Conservation (phyloP, 805 yeast genomes). For the Isabelozyma gotoi region DNA sequence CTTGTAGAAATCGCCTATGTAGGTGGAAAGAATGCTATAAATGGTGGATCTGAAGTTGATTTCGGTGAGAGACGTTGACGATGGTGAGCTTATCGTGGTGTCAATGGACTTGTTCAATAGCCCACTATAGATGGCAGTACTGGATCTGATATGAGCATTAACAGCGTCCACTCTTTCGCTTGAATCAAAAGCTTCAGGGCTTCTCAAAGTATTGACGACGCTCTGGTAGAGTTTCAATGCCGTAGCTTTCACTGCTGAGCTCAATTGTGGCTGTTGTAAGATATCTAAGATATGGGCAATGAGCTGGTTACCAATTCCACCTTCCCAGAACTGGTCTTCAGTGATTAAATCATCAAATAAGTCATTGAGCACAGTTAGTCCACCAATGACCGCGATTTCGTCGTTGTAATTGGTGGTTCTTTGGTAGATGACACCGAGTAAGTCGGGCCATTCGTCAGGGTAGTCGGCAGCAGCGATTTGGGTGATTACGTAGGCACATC, state of each 20-base stretch:
- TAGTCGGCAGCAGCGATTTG: conserved; percentile 87
- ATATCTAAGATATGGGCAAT: conserved; percentile 49
- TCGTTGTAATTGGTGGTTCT: conserved; percentile 31
- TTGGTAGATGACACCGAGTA: conserved; percentile 50
- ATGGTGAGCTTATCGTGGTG: neutral
- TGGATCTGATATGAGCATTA: conserved; percentile 17
- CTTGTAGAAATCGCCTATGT: conserved; percentile 29
- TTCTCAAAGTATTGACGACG: conserved; percentile 52
- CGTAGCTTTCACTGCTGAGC: conserved; percentile 43
- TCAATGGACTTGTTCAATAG: conserved; percentile 15
- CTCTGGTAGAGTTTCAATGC: conserved; percentile 54
- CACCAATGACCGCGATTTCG: conserved; percentile 46
- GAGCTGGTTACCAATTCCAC: conserved; percentile 60
- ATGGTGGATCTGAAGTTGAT: conserved; percentile 24
- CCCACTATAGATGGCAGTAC: conserved; percentile 15
- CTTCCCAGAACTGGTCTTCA: conserved; percentile 82
- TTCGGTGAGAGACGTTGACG: conserved; percentile 9
- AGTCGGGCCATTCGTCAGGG: conserved; percentile 94
- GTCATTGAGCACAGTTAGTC: conserved; percentile 64
- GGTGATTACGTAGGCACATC: conserved; percentile 72
- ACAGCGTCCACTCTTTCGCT: conserved; percentile 37
- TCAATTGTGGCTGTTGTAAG: conserved; percentile 25
- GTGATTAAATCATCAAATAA: conserved; percentile 82
- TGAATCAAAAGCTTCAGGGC: conserved; percentile 46
- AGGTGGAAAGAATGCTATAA: conserved; percentile 22